Base-by-base conservation (phyloP, 116 monocot species). In the Zostera marina region DNA sequence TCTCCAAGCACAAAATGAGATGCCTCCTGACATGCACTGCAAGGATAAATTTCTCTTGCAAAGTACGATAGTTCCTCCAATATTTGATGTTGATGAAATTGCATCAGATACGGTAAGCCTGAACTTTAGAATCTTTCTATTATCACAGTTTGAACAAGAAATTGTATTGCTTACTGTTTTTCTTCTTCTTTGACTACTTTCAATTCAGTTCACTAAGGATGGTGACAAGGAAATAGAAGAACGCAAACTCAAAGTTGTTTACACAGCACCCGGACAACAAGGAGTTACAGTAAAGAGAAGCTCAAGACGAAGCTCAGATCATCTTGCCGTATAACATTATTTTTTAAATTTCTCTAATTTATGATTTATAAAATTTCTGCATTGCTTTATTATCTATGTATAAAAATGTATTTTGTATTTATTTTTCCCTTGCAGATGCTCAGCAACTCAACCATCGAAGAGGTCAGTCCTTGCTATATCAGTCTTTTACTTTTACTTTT, bases 31-130 rank as follows among this genome's bases (percentile, higher is more conserved):
- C 61, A 70, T 81, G 84, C 78, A 83, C 56, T 87, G 87, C 68
- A 94, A 77, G 75, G 93, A 94, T 48, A 94, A 94, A 65, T 94
- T 94, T 55, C 77, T 94, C 23, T 65, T 94, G 32, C 93, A 81
- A 67, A 94, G 88, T 70, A 84, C 84, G 10, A 79, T 69, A 60
- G 88, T 88, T 44, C 67, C 77, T 6, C 74, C 84, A 11, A 73
- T 46, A 55, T 74, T 73, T 4, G 88, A 88, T 47, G 55, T 84
- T 39, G 93, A 94, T 71, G 93, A 94, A 59, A 68, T 94, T 53
- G 81, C 93, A 41, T 63, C 72, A 24, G 77, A 84, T 40, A 82
- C 79, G 25, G 93, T 94, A 63, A 67, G 66, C 8, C 61, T 39
- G 5, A 17, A 43, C 43, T 20, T 40, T 59, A 3, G 20, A 45